These are phyloP conservation scores for Colletotrichum eremochloae DNA, from an alignment of 2,329 filamentous ascomycete genomes.

Conservation along the genomic window DNA sequence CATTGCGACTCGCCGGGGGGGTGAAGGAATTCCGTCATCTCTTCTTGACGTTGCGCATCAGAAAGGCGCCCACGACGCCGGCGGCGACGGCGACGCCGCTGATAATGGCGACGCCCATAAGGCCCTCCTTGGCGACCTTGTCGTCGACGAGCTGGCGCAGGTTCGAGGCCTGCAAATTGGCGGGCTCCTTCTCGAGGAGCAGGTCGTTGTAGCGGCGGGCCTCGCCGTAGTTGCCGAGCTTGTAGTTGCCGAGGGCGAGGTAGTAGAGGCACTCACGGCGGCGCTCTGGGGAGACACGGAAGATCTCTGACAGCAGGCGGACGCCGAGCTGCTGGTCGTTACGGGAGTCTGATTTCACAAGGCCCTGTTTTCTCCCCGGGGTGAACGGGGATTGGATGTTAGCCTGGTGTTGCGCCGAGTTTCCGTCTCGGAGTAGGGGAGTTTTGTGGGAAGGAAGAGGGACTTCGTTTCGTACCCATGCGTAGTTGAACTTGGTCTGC, in stretches of 20 bases:
- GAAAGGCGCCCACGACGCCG: slow-evolving; percentile 89
- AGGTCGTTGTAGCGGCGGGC: slow-evolving; percentile 95
- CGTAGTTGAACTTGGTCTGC: slow-evolving; percentile 99
- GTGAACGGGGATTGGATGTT: not conserved
- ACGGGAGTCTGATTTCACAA: slow-evolving; percentile 91
- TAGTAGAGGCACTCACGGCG: slow-evolving; percentile 99
- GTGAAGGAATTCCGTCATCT: slow-evolving; percentile 52
- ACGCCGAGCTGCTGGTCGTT: slow-evolving; percentile 94
- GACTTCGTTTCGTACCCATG: slow-evolving; percentile 78
- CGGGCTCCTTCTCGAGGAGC: slow-evolving; percentile 89
- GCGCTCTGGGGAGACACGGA: slow-evolving; percentile 91
- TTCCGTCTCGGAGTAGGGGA: slow-evolving; percentile 7
- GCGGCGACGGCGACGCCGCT: slow-evolving; percentile 93
- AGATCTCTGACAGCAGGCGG: slow-evolving; percentile 94
- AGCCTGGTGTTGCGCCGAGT: not conserved
- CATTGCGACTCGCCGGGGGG: too few species aligned
- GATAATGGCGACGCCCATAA: slow-evolving; percentile 95
- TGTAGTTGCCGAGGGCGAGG: slow-evolving; percentile 96
- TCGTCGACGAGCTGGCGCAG: slow-evolving; percentile 92
- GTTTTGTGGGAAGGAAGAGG: not conserved
- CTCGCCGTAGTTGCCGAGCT: slow-evolving; percentile 97
- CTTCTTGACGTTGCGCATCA: slow-evolving; percentile 82
- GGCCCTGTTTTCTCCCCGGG: slow-evolving; percentile 69
- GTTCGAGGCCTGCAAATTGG: slow-evolving; percentile 90
- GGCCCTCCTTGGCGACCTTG: slow-evolving; percentile 92